phyloP scores from a whole-genome alignment of 2,329 filamentous ascomycete genomes.

The Pyricularia pennisetigena region DNA sequence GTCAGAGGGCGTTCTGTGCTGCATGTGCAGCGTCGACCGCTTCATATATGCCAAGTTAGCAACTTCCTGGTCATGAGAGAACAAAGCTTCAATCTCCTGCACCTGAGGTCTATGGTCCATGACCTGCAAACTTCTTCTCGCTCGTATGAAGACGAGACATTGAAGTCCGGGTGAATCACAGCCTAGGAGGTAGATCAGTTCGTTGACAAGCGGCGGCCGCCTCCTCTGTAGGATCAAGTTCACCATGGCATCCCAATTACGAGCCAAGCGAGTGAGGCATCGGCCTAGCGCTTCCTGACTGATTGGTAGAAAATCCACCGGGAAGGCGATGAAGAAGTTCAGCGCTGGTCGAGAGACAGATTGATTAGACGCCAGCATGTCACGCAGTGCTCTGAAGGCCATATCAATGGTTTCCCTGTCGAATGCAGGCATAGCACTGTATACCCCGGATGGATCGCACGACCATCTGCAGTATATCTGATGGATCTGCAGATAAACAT shows the following conservation, averaged over 20 bases:
- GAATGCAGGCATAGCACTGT: conserved; percentile 22
- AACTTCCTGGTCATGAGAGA: conserved; percentile 14
- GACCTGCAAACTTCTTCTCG: conserved; percentile 15
- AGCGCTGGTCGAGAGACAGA: conserved; percentile 17
- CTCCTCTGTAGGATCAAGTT: conserved; percentile 6
- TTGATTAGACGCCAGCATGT: conserved; percentile 27
- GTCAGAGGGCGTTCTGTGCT: neutral
- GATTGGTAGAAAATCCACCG: conserved; percentile 12
- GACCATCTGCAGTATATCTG: conserved; percentile 54
- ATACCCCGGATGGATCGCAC: conserved; percentile 22
- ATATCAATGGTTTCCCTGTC: conserved; percentile 15
- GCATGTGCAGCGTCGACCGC: neutral
- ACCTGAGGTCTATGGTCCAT: conserved; percentile 9
- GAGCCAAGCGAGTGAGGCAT: conserved; percentile 33
- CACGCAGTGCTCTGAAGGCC: conserved; percentile 23
- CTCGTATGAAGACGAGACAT: conserved; percentile 18
- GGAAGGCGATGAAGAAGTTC: conserved; percentile 27
- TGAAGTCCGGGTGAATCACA: conserved; percentile 20
- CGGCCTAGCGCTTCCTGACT: conserved; percentile 24
- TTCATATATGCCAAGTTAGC: conserved; percentile 1
- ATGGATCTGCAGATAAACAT: conserved; percentile 55
- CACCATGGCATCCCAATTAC: conserved; percentile 26
- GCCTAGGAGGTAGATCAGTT: conserved; percentile 18
- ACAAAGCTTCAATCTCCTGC: conserved; percentile 12
- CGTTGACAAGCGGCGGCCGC: conserved; percentile 23